Percentiles rank a stretch among this genome's conserved stretches.
Evolutionary conservation across 139 green algal species (phyloP).

Genomic region (Ostreobium quekettii): DNA sequence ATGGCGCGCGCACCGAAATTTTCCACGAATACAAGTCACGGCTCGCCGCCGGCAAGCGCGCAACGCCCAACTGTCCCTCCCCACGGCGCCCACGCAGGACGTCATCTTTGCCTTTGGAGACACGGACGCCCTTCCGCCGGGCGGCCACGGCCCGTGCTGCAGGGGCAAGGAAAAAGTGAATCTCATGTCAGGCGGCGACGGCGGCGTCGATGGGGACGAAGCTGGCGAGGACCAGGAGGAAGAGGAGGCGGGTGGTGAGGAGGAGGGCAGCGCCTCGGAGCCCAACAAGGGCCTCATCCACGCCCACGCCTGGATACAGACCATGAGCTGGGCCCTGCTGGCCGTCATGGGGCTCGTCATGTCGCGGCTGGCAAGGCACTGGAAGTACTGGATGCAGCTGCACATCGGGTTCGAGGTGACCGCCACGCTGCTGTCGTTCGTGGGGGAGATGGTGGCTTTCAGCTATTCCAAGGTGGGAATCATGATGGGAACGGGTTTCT

Average conservation of each 20-base stretch:
- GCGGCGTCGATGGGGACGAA: not conserved
- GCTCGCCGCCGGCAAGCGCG: not conserved
- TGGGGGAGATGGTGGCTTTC: constrained; percentile 15
- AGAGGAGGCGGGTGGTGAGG: no score
- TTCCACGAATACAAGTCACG: not conserved
- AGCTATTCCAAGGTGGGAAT: constrained; percentile 12
- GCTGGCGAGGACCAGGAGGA: no score
- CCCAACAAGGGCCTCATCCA: constrained; percentile 11
- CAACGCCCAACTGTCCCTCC: not conserved
- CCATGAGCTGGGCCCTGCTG: constrained; percentile 3
- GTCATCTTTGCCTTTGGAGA: constrained; percentile 18
- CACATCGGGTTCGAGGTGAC: constrained; percentile 2
- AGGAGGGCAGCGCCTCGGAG: no score
- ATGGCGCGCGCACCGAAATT: not conserved
- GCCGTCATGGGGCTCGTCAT: constrained; percentile 5
- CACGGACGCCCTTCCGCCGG: constrained; percentile 7
- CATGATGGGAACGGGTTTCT: no score
- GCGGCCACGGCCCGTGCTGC: constrained; percentile 13
- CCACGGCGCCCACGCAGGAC: constrained; percentile 10
- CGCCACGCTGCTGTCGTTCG: not conserved
- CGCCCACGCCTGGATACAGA: constrained; percentile 15
- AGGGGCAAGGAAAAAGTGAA: constrained; percentile 9
- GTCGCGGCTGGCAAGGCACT: constrained; percentile 9
- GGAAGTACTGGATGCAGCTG: constrained; percentile 5
- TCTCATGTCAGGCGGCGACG: not conserved